Evolutionary conservation across 306 rosid species (phyloP), one percentile per base, ranked within the genome.

Genomic region (Styphnolobium japonicum): DNA sequence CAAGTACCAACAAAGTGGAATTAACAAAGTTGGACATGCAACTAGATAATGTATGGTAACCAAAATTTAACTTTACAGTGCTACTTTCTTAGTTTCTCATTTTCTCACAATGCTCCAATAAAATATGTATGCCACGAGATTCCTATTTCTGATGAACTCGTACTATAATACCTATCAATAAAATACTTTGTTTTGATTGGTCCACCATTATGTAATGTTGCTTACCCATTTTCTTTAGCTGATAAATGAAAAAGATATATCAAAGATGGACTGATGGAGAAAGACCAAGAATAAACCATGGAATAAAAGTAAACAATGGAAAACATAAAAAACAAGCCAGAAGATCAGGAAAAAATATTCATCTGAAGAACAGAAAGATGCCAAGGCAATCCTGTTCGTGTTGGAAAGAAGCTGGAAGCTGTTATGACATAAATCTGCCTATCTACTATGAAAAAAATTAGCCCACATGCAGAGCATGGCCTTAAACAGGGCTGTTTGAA

Each of bases 21-120:
- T 29, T 37, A 48, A 40, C 42, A 48, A 45, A n/a, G 64, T 52
- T 34, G 37, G 22, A 56, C 42, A 31, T 34, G 37, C 46, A 67
- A 69, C 31, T 57, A 67, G 39, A 49, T 18, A 4, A 69, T n/a
- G 49, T 18, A 36, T 18, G 57, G 16, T 23, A 25, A 34, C 53
- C 18, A 21, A 23, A 74, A 37, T 34, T 65, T 81, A 55, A 55
- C 63, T 73, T 70, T 46, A 31, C 9, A 78, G n/a, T 39, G 29
- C 39, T 46, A 42, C 37, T 49, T 31, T 55, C 42, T 45, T 22
- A 49, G 71, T 73, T 69, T 67, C 49, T 49, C 36, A 39, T 36
- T 71, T 75, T 75, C 67, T 61, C 60, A 25, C 52, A 5, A 15
- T 34, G 52, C 12, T 46, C 23, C 29, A 16, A 58, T 18, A 69